Base-by-base conservation (phyloP, 2,329 filamentous ascomycete genomes). In the Ceratocystis albifundus region DNA sequence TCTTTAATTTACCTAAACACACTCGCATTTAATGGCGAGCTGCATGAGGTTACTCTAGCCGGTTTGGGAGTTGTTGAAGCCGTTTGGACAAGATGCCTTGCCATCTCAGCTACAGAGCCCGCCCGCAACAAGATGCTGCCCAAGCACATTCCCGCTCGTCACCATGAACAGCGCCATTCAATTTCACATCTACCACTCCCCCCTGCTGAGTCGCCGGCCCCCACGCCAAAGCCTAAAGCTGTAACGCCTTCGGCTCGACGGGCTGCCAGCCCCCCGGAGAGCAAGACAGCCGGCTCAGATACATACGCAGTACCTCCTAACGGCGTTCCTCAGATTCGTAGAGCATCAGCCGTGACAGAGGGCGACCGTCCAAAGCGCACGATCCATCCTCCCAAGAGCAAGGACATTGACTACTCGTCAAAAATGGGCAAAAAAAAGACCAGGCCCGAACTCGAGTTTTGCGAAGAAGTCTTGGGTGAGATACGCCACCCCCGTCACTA, bases 371-470 rank as follows among this genome's bases (percentile, higher is more conserved):
- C 93, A 10, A 96, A 96, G 80, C 88, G 94, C 65, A 90, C 93
- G 15, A 96, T 97, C 66, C 90, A 96, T 71, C 89, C 92, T 7
- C 91, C 94, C 0, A 92, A 93, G 72, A 85, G 87, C 69, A 92
- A 93, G 70, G 94, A 97, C 73, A 81, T 96, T n/a, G 88, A 92
- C 6, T 97, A 96, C 74, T 84, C 87, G 20, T 82, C 83, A 20
- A 86, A 88, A 69, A 75, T 75, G 17, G 90, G 91, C 73, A 95
- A 95, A 79, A 92, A 96, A 84, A 94, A 91, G 82, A 86, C 88
- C 69, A 87, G 91, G 70, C 86, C 89, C 50, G 93, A 97, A 75
- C 80, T 97, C 66, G 90, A 88, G 70, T 99, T 97, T 75, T 93
- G 90, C 73, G 88, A 95, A 70, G 85, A 90, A 67, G 85, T 93